These are phyloP conservation scores for Raffaelea albimanens DNA, from an alignment of 2,329 filamentous ascomycete species.

Conservation along the genomic window DNA sequence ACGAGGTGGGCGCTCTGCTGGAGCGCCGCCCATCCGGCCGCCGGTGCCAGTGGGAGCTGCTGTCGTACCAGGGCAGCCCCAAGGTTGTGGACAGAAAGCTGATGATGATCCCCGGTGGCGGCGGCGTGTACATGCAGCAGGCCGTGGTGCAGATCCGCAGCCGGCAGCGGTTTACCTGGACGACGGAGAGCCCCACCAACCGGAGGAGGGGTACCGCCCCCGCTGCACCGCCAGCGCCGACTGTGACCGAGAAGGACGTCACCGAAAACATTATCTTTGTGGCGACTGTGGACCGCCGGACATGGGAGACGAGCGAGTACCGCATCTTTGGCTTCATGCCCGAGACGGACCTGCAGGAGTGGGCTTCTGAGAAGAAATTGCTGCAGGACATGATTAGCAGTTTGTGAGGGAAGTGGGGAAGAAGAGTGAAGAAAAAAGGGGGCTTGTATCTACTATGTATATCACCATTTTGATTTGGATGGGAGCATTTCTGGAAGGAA, in stretches of 20 bases:
- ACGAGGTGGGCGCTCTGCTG: constrained; percentile 43
- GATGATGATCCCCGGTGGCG: constrained; percentile 32
- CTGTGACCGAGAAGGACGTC: constrained; percentile 41
- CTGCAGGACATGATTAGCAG: constrained; percentile 3
- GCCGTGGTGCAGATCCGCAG: constrained; percentile 52
- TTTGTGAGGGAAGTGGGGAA: too few species aligned
- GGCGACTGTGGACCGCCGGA: constrained; percentile 31
- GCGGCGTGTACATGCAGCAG: constrained; percentile 29
- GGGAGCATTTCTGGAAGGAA: too few species aligned
- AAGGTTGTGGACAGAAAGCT: constrained; percentile 47
- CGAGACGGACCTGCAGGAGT: constrained; percentile 39
- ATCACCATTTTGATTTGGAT: too few species aligned
- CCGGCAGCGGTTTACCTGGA: constrained; percentile 41
- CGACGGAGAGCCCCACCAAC: constrained; percentile 16
- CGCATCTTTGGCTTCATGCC: constrained; percentile 54
- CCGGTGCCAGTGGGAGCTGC: constrained; percentile 43
- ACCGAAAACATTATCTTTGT: constrained; percentile 58
- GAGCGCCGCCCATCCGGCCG: constrained; percentile 37
- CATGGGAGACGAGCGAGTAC: constrained; percentile 45
- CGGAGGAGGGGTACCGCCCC: too few species aligned
- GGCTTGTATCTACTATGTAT: too few species aligned
- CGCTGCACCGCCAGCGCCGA: constrained; percentile 28
- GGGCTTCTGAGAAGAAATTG: constrained; percentile 17
- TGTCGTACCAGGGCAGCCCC: constrained; percentile 38
- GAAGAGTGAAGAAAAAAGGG: too few species aligned